Evolutionary conservation across 176 grass and related monocot species (phyloP).

Genomic region (Puccinellia tenuiflora): DNA sequence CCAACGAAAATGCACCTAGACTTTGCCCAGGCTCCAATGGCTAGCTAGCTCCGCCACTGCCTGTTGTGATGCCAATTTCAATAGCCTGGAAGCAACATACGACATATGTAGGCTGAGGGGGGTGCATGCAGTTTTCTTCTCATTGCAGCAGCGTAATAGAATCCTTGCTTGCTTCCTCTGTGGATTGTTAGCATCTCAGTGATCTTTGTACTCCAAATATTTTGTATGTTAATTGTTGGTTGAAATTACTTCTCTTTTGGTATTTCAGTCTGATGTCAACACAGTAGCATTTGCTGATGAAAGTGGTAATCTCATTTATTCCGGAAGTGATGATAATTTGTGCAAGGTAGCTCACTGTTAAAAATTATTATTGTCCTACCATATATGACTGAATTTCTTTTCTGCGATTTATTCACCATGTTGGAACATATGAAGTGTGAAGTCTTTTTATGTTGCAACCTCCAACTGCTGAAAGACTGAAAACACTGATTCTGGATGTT

Average conservation of each 20-base stretch:
- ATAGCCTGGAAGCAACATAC: background rate
- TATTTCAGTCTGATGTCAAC: conserved; percentile 81
- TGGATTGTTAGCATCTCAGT: background rate
- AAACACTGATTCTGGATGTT: background rate
- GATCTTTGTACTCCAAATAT: conserved; percentile 5
- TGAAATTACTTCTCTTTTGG: background rate
- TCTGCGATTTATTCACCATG: background rate
- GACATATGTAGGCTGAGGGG: background rate
- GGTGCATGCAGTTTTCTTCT: background rate
- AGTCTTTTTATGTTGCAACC: background rate
- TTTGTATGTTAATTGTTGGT: background rate
- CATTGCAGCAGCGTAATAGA: background rate
- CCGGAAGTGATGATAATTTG: conserved; percentile 75
- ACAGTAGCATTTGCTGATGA: conserved; percentile 79
- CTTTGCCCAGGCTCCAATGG: too few relatives aligned
- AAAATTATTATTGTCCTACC: background rate
- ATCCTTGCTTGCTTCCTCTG: background rate
- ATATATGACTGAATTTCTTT: background rate
- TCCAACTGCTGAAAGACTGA: background rate
- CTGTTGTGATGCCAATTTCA: too few relatives aligned
- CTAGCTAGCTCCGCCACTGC: too few relatives aligned
- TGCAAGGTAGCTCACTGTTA: conserved; percentile 68
- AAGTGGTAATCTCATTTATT: conserved; percentile 74
- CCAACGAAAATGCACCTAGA: too few relatives aligned
- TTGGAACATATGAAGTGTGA: background rate